Evolutionary conservation across 805 yeast genomes (phyloP).

Genomic region (Saturnispora besseyi): DNA sequence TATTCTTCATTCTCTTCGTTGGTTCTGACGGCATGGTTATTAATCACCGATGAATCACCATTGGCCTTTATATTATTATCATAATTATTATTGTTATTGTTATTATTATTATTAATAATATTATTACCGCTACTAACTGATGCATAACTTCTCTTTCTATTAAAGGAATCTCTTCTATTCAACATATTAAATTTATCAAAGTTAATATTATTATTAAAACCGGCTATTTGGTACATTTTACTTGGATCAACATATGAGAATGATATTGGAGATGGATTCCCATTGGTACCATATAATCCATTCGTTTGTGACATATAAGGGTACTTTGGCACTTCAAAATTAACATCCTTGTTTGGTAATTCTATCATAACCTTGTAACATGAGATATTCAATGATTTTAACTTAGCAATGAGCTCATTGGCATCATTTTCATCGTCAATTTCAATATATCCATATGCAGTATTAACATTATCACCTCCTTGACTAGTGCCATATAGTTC

Average conservation of each 20-base stretch:
- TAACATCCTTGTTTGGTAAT: slow-evolving; percentile 15
- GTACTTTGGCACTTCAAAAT: slow-evolving; percentile 9
- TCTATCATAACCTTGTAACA: slow-evolving; percentile 26
- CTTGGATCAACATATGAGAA: slow-evolving; percentile 24
- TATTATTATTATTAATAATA: neutral
- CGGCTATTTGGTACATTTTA: slow-evolving; percentile 22
- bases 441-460: slow-evolving; percentile 26
- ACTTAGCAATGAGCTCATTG: slow-evolving; percentile 17
- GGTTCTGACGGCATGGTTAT: neutral
- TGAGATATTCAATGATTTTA: slow-evolving; percentile 18
- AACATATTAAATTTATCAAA: slow-evolving; percentile 13
- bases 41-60: neutral
- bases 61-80: no score
- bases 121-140: neutral
- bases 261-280: slow-evolving; percentile 7
- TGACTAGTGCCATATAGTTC: slow-evolving; percentile 20
- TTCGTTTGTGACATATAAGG: slow-evolving; percentile 5
- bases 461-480: slow-evolving; percentile 6
- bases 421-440: slow-evolving; percentile 21
- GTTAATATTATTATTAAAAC: slow-evolving; percentile 20
- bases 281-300: neutral
- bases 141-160: slow-evolving; percentile 1
- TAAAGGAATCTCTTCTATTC: slow-evolving; percentile 10
- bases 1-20: slow-evolving; percentile 1
- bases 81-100: neutral